Percentiles rank a stretch among this genome's conserved stretches.
Evolutionary conservation across 768 basidiomycete species (phyloP).

Genomic region (Trametes sanguinea): DNA sequence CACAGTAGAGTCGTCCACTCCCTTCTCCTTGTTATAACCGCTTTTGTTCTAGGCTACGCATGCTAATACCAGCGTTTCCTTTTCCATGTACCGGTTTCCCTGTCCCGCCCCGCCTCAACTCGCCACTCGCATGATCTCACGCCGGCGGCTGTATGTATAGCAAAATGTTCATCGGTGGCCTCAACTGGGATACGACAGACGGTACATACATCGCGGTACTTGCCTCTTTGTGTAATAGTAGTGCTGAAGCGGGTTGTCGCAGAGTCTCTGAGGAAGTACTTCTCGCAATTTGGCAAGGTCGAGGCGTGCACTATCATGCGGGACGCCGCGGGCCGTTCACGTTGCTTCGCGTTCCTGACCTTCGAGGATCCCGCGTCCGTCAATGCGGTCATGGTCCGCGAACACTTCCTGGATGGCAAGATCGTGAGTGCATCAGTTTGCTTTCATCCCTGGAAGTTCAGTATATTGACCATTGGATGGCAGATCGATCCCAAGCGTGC

Average conservation of each 20-base stretch:
- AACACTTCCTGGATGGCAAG: slow-evolving; percentile 96
- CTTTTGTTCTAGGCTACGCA: slow-evolving; percentile 69
- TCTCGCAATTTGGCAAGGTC: slow-evolving; percentile 94
- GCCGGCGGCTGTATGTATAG: slow-evolving; percentile 42
- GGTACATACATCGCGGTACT: slow-evolving; percentile 63
- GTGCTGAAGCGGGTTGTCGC: slow-evolving; percentile 44
- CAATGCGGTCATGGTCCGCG: slow-evolving; percentile 92
- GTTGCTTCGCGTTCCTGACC: slow-evolving; percentile 97
- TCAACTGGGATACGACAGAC: slow-evolving; percentile 99
- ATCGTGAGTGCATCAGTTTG: slow-evolving; percentile 61
- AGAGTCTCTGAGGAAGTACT: slow-evolving; percentile 85
- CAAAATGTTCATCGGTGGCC: slow-evolving; percentile 99
- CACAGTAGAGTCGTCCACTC: slow-evolving; percentile 75
- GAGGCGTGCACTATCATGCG: slow-evolving; percentile 99
- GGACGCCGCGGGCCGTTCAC: slow-evolving; percentile 89
- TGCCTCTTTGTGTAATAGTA: slow-evolving; percentile 40
- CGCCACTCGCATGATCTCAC: slow-evolving; percentile 25
- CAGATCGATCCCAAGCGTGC: slow-evolving; percentile 99
- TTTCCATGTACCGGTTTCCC: slow-evolving; percentile 37
- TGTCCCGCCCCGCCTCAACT: slow-evolving; percentile 11
- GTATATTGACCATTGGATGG: slow-evolving; percentile 6
- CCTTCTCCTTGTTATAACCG: slow-evolving; percentile 57
- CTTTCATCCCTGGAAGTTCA: neutral
- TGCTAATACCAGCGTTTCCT: slow-evolving; percentile 76
- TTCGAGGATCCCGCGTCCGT: slow-evolving; percentile 93